Base-by-base conservation (phyloP, 805 yeast species). In the Candida anglica region DNA sequence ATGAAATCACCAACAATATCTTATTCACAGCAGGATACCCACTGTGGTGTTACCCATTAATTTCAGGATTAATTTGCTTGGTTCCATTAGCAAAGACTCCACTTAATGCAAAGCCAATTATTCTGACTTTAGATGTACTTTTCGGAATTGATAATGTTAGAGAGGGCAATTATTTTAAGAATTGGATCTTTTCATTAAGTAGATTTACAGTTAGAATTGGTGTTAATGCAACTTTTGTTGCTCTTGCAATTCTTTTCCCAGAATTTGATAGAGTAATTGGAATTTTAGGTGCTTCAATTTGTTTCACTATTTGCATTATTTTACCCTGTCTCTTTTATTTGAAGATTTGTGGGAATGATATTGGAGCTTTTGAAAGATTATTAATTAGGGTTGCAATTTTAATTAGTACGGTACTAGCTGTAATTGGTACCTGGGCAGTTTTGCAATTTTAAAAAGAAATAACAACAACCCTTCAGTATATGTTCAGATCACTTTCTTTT, bases 1-100 rank as follows among this genome's bases (percentile, higher is more conserved):
- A 73, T 43, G 80, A 76, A 44, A 64, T 75, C 26, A 73, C 79
- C 13, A 70, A 67, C 44, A 72, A 67, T 38, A 52, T 76, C 19
- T 48, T 75, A 31, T 52, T 62, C 24, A 57, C 68, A 10, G 47
- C 56, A n/a, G 73, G 75, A 3, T 75, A 73, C 43, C 80, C 81
- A 0, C 8, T 39, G 2, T 70, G 71, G 69, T 56, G 69, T 5
- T 60, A 67, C 28, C 69, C 69, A 1, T 35, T 73, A 17, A 66
- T 88, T 28, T 79, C 88, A 30, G 69, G 72, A 0, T 60, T 84
- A 26, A 82, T 87, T 73, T 84, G 94, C n/a, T 44, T 86, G 5
- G 75, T 88, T 16, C 95, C 96, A 1, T 56, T 87, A 19, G 86
- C 96, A 2, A 88, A 88, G 49, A 73, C 87, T 1, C 95, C 96